A percentile compares a stretch with the other conserved stretches of the same genome.
These are phyloP conservation scores for Picea glauca DNA, from an alignment of 75 land plant species.

Conservation along the genomic window DNA sequence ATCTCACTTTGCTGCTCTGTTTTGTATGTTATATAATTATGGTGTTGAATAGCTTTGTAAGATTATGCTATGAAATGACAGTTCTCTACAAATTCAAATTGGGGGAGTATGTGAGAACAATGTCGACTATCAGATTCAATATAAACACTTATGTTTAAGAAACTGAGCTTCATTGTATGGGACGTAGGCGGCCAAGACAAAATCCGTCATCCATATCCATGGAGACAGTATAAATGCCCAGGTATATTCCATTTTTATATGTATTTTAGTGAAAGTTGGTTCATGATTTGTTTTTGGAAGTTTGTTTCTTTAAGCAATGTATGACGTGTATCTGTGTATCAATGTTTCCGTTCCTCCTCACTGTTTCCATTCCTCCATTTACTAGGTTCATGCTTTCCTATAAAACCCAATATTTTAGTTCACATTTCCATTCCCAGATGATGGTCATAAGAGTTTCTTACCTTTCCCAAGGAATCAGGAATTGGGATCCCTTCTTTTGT, in stretches of 20 bases:
- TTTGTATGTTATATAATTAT: not conserved
- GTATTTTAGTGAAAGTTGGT: too few species aligned
- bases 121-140: slow-evolving; percentile 34
- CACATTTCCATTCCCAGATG: too few species aligned
- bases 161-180: slow-evolving; percentile 39
- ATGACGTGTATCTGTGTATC: too few species aligned
- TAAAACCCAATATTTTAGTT: too few species aligned
- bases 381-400: too few species aligned
- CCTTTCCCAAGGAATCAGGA: too few species aligned
- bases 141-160: slow-evolving; percentile 32
- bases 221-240: slow-evolving; percentile 21
- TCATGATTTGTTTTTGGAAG: too few species aligned
- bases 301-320: too few species aligned
- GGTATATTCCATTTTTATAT: not conserved
- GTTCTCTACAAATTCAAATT: slow-evolving; percentile 32
- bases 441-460: too few species aligned
- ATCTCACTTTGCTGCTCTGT: not conserved
- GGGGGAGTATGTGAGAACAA: slow-evolving; percentile 27
- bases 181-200: slow-evolving; percentile 43
- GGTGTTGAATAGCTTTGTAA: not conserved
- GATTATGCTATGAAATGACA: slow-evolving; percentile 12
- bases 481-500: too few species aligned
- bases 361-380: too few species aligned
- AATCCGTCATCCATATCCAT: slow-evolving; percentile 8
- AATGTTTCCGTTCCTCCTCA: too few species aligned